phyloP scores from a whole-genome alignment of 768 basidiomycete genomes.

The Suillus cothurnatus region DNA sequence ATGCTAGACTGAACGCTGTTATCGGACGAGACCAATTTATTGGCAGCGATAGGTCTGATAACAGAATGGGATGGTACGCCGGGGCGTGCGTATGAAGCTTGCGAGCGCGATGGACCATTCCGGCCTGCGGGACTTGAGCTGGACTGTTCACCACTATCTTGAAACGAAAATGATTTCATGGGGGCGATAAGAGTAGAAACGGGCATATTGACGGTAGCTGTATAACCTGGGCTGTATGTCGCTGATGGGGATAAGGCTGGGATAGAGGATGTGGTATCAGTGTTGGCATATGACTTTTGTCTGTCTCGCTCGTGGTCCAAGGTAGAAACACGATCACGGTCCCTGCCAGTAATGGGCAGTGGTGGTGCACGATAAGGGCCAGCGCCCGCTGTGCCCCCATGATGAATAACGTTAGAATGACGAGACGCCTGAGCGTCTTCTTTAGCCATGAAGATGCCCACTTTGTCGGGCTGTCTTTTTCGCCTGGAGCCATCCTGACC shows the following conservation, averaged over 20 bases:
- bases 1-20: not conserved
- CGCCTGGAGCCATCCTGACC: conserved; percentile 22
- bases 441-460: conserved; percentile 40
- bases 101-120: conserved; percentile 22
- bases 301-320: conserved; percentile 27
- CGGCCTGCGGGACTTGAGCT: conserved; percentile 21
- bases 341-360: conserved; percentile 31
- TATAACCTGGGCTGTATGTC: conserved; percentile 9
- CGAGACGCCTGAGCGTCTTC: conserved; percentile 45
- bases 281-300: not conserved
- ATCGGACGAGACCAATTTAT: not conserved
- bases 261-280: not conserved
- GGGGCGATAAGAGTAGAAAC: conserved; percentile 17
- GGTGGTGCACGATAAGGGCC: conserved; percentile 46
- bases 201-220: not conserved
- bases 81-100: not conserved
- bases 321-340: conserved; percentile 24
- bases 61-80: not conserved
- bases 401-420: conserved; percentile 43
- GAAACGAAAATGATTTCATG: conserved; percentile 27
- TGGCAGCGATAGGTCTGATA: not conserved
- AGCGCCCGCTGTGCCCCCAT: conserved; percentile 51
- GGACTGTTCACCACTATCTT: conserved; percentile 26
- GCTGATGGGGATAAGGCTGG: conserved; percentile 10
- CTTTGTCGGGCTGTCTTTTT: conserved; percentile 32